Evolutionary conservation across 495 filamentous ascomycete species (phyloP), one percentile per base, ranked within the genome.

Genomic region (Astrothelium macrocarpum): DNA sequence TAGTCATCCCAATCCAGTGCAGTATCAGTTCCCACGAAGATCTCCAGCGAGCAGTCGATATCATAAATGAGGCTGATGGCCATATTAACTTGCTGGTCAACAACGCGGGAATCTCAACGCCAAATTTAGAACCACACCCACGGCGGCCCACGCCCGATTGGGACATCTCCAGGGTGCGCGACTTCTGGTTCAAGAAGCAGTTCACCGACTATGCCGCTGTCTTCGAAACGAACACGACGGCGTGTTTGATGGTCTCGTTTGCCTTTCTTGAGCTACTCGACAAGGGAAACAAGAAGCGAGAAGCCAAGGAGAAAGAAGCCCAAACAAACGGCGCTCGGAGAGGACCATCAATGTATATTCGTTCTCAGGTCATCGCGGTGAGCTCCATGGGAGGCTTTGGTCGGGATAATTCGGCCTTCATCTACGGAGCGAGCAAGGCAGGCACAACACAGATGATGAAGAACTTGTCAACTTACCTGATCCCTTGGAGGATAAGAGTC

Each of bases 261-360:
- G 78, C 79, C 0, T 80, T 81, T 64, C 67, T 80, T 5, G 67
- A 72, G 32, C 70, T 80, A 7, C 72, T 80, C n/a, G 76, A 77
- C 62, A 71, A 65, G 12, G 78, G 77, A 1, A 80, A 70, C 46
- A 56, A 23, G 49, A 39, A 25, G 18, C 20, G 49, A n/a, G 49
- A 56, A 25, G 49, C 49, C 49, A 5, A 56, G 20, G 49, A 23
- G 20, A 56, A 56, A 11, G 49, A 39, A 39, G 49, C 49, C 49
- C 5, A 18, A 60, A 66, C 28, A 66, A 69, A 56, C 64, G 65
- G 14, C 39, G 67, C 49, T n/a, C 32, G 25, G 34, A 39, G 14
- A 39, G 34, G 34, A 39, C 34, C 34, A 14, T 39, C 34, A 39
- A 39, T 14, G 5, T 39, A 39, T 39, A 39, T 39, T 14, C 34